Base-by-base conservation (phyloP, 2,329 filamentous ascomycete species). In the Gyromitra esculenta region DNA sequence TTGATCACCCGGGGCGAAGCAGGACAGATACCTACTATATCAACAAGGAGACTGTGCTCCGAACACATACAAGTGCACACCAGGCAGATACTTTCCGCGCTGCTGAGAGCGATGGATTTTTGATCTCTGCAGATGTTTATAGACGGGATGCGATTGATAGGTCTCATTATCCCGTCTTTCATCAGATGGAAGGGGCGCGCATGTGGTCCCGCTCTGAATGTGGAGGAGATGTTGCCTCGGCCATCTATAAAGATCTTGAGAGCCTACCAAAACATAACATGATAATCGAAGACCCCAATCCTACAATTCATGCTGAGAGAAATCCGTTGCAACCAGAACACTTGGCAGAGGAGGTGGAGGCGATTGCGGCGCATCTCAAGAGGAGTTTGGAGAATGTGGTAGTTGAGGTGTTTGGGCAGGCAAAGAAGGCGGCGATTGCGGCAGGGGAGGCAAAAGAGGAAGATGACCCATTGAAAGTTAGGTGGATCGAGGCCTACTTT, bases 401-500 rank as follows among this genome's bases (percentile, higher is more conserved):
- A 0, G 90, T 95, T 48, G 91, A 95, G 81, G 91, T 98, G 78
- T 97, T 99, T 84, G 73, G 75, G 9, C 77, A 77, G 31, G 80
- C 79, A 7, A 89, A 89, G 8, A 88, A 91, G 43, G 94, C 94
- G 5, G 90, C 90, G 82, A 86, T 87, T 64, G 92, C 91, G 3
- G 88, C 89, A 5, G 84, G 86, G 15, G 85, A 85, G 75, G 83
- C 82, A 9, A 81, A 85, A 69, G 86, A 85, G 79, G 83, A 85
- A 21, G 92, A 96, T 81, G 92, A 96, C 81, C 93, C 94, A 3
- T 86, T 98, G 50, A 91, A 90, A 80, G 90, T 97, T 81, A 89
- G 96, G 79, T 99, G 96, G 96, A 91, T 98, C 6, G 95, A 97
- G 83, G 94, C 96, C 0, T 98, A 96, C 84, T 99, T 99, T 85